phyloP scores from a whole-genome alignment of 208 protist species.

The Leishmania gerbilli region DNA sequence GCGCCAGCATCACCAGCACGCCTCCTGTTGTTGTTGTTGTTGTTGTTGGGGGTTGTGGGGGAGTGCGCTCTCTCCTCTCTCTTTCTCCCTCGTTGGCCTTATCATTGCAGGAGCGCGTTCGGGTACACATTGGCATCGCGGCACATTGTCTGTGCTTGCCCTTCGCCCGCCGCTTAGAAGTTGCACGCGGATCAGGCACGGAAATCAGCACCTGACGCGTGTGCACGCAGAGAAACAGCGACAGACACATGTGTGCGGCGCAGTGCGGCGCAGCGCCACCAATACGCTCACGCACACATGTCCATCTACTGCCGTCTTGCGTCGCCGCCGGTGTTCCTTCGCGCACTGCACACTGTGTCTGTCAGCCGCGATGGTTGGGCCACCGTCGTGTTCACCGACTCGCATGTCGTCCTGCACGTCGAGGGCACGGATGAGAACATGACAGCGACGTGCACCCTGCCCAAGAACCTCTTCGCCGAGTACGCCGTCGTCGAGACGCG shows the following conservation, averaged over 20 bases:
- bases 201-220: neutral
- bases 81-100: neutral
- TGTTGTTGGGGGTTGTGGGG: neutral
- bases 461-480: conserved; percentile 67
- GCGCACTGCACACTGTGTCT: conserved; percentile 52
- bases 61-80: neutral
- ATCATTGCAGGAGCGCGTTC: neutral
- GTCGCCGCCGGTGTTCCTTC: conserved; percentile 53
- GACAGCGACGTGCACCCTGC: conserved; percentile 78
- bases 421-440: conserved; percentile 68
- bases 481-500: conserved; percentile 65
- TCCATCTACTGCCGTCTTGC: conserved; percentile 74
- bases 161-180: neutral
- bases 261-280: neutral
- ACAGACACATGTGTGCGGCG: neutral
- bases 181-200: neutral
- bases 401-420: conserved; percentile 66
- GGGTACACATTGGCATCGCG: neutral
- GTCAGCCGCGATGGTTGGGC: conserved; percentile 70
- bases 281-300: conserved; percentile 35
- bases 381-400: conserved; percentile 64
- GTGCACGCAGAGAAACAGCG: neutral
- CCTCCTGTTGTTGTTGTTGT: too few species aligned
- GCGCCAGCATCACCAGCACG: too few species aligned
- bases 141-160: neutral